These are phyloP conservation scores for Sanguinoderma infundibulare DNA, from an alignment of 1,284 basidiomycete genomes.

Conservation along the genomic window DNA sequence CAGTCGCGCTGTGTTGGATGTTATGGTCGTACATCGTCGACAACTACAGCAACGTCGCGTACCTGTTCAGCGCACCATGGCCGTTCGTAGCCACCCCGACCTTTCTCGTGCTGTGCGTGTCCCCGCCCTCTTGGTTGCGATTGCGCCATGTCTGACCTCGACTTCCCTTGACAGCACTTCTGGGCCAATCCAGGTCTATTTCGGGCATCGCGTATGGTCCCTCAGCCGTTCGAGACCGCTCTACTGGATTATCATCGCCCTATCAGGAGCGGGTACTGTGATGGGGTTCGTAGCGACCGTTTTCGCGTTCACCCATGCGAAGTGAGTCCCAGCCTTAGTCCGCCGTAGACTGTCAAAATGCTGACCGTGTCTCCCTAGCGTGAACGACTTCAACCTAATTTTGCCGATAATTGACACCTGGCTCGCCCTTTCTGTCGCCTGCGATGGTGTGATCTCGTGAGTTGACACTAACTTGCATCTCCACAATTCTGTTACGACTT, in stretches of 20 bases:
- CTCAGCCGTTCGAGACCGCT: constrained; percentile 32
- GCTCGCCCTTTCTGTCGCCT: constrained; percentile 21
- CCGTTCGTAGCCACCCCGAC: constrained; percentile 39
- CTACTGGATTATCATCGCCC: constrained; percentile 27
- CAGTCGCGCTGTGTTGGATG: constrained; percentile 35
- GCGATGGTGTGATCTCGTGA: constrained; percentile 25
- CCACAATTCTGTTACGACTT: not conserved
- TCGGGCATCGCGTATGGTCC: constrained; percentile 38
- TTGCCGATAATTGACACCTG: constrained; percentile 26
- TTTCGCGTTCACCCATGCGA: constrained; percentile 24
- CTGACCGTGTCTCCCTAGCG: constrained; percentile 6
- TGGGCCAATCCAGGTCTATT: constrained; percentile 39
- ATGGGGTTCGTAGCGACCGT: constrained; percentile 19
- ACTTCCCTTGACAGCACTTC: constrained; percentile 31
- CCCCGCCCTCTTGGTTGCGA: not conserved
- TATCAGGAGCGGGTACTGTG: constrained; percentile 32
- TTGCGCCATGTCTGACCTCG: not conserved
- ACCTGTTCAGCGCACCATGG: constrained; percentile 34
- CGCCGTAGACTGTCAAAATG: not conserved
- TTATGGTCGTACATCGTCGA: constrained; percentile 38
- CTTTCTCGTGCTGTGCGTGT: constrained; percentile 30
- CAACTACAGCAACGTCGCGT: constrained; percentile 34
- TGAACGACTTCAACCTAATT: constrained; percentile 20
- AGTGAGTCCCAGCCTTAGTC: constrained; percentile 9
- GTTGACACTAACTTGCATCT: constrained; percentile 1